These are phyloP conservation scores for Ceratobasidium sp. DNA, from an alignment of 1,284 basidiomycete species.

Conservation along the genomic window DNA sequence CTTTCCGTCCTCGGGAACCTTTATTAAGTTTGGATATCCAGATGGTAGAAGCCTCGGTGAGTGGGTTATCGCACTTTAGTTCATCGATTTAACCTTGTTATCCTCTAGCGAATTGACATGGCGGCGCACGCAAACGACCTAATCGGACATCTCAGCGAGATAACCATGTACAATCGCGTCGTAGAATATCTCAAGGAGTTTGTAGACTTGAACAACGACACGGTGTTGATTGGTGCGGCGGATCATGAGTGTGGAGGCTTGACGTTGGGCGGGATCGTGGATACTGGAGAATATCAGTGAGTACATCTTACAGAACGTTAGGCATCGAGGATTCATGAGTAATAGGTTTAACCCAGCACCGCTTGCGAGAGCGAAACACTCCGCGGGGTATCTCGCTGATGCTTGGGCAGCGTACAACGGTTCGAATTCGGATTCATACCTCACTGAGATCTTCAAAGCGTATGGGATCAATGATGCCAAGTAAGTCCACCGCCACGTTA, in stretches of 20 bases:
- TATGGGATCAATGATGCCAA: conserved; percentile 52
- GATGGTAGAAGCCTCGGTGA: conserved; percentile 46
- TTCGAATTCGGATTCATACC: conserved; percentile 48
- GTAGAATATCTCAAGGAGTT: conserved; percentile 53
- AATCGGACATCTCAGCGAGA: conserved; percentile 54
- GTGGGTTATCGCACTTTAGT: not conserved
- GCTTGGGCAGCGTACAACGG: conserved; percentile 49
- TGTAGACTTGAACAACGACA: conserved; percentile 52
- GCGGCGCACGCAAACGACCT: conserved; percentile 57
- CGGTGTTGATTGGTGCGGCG: conserved; percentile 53
- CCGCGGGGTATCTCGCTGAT: conserved; percentile 53
- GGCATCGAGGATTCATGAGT: not conserved
- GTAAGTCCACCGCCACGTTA: not conserved
- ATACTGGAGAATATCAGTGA: conserved; percentile 40
- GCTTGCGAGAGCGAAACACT: conserved; percentile 53
- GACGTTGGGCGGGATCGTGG: conserved; percentile 50
- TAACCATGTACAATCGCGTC: conserved; percentile 52
- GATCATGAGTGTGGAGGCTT: conserved; percentile 56
- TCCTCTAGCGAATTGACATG: conserved; percentile 50
- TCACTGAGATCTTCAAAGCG: conserved; percentile 45
- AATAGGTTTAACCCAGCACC: conserved; percentile 52
- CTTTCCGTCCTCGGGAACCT: not conserved
- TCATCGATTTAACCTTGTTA: conserved; percentile 14
- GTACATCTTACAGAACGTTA: not conserved
- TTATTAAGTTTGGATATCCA: not conserved